Conservation (phyloP, 2,329 filamentous ascomycete genomes). For the Amesomyces nigricolor region DNA sequence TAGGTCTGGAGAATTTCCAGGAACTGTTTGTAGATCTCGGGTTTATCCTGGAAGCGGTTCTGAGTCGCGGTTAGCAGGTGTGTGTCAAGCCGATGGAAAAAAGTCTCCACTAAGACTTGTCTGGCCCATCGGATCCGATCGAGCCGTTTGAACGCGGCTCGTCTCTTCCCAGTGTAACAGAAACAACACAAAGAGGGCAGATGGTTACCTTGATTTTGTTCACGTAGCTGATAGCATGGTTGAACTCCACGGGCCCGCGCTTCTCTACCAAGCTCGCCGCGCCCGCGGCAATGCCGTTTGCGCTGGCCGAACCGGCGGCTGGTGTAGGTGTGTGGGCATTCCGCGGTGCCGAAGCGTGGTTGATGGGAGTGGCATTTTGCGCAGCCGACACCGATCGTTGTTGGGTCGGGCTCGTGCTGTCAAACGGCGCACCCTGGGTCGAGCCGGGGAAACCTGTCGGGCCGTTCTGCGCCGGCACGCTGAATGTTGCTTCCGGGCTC, state of each 20-base stretch:
- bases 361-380: conserved; percentile 34
- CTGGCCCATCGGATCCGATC: conserved; percentile 14
- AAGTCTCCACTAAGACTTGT: conserved; percentile 19
- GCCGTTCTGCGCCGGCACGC: conserved; percentile 49
- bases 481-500: conserved; percentile 58
- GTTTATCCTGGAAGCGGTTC: conserved; percentile 95
- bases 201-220: conserved; percentile 95
- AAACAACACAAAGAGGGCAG: conserved; percentile 4
- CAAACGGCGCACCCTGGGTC: conserved; percentile 34
- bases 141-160: conserved; percentile 6
- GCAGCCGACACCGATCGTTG: conserved; percentile 29
- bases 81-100: conserved; percentile 11
- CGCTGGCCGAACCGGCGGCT: conserved; percentile 47
- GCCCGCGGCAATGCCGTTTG: conserved; percentile 58
- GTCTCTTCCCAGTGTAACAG: neutral
- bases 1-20: conserved; percentile 97
- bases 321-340: conserved; percentile 58
- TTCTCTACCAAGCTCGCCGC: conserved; percentile 68
- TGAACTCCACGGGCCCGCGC: conserved; percentile 93
- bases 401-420: conserved; percentile 30
- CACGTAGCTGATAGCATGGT: conserved; percentile 98
- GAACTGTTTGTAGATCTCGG: conserved; percentile 99
- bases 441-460: conserved; percentile 39
- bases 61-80: conserved; percentile 35
- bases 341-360: conserved; percentile 42